Evolutionary conservation across 73 alveolate species (phyloP), one percentile per base, ranked within the genome.

Genomic region (Paramecium sonneborni): DNA sequence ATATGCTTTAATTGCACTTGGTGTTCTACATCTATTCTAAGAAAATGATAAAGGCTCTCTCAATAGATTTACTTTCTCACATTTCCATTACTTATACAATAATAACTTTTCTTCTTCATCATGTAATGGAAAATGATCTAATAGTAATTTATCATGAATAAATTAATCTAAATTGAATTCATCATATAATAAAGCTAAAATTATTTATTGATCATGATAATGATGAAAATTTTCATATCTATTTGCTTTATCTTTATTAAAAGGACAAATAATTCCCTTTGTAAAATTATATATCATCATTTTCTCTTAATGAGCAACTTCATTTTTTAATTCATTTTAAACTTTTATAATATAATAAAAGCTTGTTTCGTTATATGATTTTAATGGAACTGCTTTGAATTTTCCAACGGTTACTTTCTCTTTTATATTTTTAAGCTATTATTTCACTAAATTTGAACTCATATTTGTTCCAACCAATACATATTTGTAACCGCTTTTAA

Each of bases 211-310:
- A 12, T 62, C 84, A 62, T 62, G 84, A 62, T 62, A 62, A 62
- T 62, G 84, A 62, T 62, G 84, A 62, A 62, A 62, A 12, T 62
- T 62, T 62, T 62, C 84, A 62, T 62, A 62, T 26, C 20, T 30
- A 32, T 62, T 11, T 5, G 84, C 84, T 24, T 26, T 62, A 30
- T 62, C 9, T 62, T 62, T 62, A 62, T 62, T 62, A 12, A 62
- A 62, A 26, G 84, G 84, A 26, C 84, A 62, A 3, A 62, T 62
- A 12, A 62, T 32, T 11, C 84, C 84, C 1, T 62, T 2, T 12
- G 23, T 62, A 28, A 62, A 62, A 62, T 62, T 62, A n/a, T 62
- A 62, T 23, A 62, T 62, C 84, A 62, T 62, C 84, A 62, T 62
- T 62, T 62, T 62, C 84, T 62, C 44, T 3, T 62, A 14, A 62